Base-by-base conservation (phyloP, 345 rosid species). In the Pelargonium nanum region DNA sequence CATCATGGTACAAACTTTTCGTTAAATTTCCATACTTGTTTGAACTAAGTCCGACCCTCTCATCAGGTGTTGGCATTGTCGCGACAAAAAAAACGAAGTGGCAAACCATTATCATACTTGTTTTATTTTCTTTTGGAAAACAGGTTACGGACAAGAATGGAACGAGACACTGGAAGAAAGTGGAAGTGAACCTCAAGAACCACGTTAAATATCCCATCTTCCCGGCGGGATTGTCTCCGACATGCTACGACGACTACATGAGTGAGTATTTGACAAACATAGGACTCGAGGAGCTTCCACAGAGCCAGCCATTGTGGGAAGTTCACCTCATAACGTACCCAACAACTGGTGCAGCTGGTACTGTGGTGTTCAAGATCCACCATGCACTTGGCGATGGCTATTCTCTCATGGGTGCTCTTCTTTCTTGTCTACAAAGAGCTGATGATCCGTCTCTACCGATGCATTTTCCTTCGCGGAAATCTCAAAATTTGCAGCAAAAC, bases 311-410 rank as follows among this genome's bases (percentile, higher is more conserved):
- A 0, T 55, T 66, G 21, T 79, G 83, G 83, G 74, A 76, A 59
- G 17, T 76, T 44, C 80, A 76, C 32, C 5, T 76, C 20, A 10
- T 79, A 44, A 73, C 63, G 13, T 71, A 56, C 65, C 78, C 74
- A 15, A 66, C 78, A 9, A 70, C 19, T 10, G 22, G 59, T 22
- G 67, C 75, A 21, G 70, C 76, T 0, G 70, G 69, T 6, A 68
- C 17, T 28, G 0, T 69, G 2, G 58, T 74, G 0, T 71, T 80
- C 30, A 80, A 76, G 63, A 61, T 76, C 21, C 84, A 80, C 55
- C 82, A 78, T 24, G 23, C 75, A 0, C 77, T 78, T 3, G 78
- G 84, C 0, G 81, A 80, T 40, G 84, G 84, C 26, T 71, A 57
- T 53, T 76, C 79, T 55, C 24, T 80, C 2, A 67, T 80, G 65